A percentile compares a stretch with the other conserved stretches of the same genome.
phyloP scores from a whole-genome alignment of 2,329 filamentous ascomycete species.

The Epichloe sibirici region DNA sequence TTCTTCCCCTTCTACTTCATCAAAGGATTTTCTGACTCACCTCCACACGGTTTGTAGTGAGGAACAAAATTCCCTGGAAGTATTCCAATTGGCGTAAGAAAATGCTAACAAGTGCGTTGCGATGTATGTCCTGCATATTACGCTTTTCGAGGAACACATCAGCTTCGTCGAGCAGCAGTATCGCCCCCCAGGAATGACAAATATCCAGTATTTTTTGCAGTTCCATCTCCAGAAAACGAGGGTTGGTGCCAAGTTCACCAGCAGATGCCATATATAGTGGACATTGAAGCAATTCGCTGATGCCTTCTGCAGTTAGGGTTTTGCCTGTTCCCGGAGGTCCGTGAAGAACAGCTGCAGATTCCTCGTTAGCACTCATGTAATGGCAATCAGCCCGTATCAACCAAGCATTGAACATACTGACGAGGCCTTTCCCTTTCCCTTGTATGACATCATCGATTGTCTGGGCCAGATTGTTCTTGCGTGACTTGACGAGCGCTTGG shows the following conservation, averaged over 20 bases:
- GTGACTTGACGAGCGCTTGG: conserved; percentile 64
- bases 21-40: conserved; percentile 18
- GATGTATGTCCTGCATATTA: conserved; percentile 70
- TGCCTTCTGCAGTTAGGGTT: conserved; percentile 76
- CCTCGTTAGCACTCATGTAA: neutral
- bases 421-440: conserved; percentile 78
- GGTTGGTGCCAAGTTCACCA: conserved; percentile 71
- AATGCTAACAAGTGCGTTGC: conserved; percentile 76
- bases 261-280: conserved; percentile 76
- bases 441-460: conserved; percentile 75
- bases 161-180: conserved; percentile 75
- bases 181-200: conserved; percentile 75
- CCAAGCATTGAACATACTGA: conserved; percentile 31
- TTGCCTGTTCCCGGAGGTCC: conserved; percentile 82
- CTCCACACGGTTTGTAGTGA: conserved; percentile 79
- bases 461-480: conserved; percentile 69
- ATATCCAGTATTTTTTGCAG: conserved; percentile 78
- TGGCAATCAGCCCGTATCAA: neutral
- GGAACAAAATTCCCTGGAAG: conserved; percentile 80
- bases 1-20: neutral
- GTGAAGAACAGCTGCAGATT: conserved; percentile 51
- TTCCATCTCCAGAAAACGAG: conserved; percentile 59
- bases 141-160: conserved; percentile 77
- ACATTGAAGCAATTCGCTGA: conserved; percentile 69
- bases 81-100: conserved; percentile 83